A percentile compares a stretch with the other conserved stretches of the same genome.
Conservation (phyloP, 805 yeast species). For the Metschnikowia koreensis region DNA sequence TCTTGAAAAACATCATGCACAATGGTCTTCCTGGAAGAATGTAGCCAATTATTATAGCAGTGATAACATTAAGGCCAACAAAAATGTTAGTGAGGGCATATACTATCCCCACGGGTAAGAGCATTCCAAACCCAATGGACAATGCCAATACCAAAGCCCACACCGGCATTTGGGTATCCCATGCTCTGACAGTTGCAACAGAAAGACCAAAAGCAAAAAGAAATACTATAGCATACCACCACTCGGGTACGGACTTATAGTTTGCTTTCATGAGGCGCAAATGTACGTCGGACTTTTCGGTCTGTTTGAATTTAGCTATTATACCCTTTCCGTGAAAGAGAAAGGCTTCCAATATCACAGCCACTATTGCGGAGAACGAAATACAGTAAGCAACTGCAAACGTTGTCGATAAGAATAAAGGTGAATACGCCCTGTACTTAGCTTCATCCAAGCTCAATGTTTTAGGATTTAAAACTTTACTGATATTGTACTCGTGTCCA, state of each 20-base stretch:
- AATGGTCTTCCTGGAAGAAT: constrained; percentile 20
- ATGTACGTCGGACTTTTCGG: constrained; percentile 21
- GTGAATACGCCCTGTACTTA: constrained; percentile 19
- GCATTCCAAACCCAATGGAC: constrained; percentile 14
- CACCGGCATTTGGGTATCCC: constrained; percentile 20
- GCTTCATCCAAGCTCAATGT: constrained; percentile 17
- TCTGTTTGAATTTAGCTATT: constrained; percentile 15
- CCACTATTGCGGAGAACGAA: constrained; percentile 22
- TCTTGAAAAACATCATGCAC: constrained; percentile 21
- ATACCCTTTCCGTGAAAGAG: constrained; percentile 23
- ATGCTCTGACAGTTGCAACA: constrained; percentile 17
- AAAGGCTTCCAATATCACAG: constrained; percentile 19
- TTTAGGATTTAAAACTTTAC: constrained; percentile 15
- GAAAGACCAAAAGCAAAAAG: constrained; percentile 14
- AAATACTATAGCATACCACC: constrained; percentile 21
- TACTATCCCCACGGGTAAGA: constrained; percentile 20
- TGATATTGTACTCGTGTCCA: constrained; percentile 19
- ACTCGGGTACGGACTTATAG: constrained; percentile 21
- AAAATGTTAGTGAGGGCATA: constrained; percentile 22
- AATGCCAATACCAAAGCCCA: constrained; percentile 20
- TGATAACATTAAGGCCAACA: constrained; percentile 21
- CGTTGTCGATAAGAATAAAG: constrained; percentile 21
- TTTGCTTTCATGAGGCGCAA: constrained; percentile 19
- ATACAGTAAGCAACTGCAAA: constrained; percentile 22
- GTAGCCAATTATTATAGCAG: constrained; percentile 21